Base-by-base conservation (phyloP, 2,329 filamentous ascomycete genomes). In the Lachnellula arida region DNA sequence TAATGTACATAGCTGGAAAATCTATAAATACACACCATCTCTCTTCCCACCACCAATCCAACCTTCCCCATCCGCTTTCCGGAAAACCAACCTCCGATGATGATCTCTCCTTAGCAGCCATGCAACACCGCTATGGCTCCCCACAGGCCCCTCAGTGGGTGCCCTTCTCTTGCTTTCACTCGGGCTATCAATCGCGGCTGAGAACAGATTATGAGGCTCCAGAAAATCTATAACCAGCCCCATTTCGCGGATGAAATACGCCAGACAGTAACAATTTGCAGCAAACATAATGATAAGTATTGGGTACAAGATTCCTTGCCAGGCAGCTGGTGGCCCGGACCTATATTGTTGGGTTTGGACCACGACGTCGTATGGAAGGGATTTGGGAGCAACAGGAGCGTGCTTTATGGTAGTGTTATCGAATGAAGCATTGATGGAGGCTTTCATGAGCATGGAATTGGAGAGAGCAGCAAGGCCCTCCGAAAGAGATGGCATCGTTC, bases 321-420 rank as follows among this genome's bases (percentile, higher is more conserved):
- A 56, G 1, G 23, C 12, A 19, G 35, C 49, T 7, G 49, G 54
- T 4, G 54, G 54, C 2, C 54, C 54, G 9, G 54, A 56, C 4
- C 49, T 44, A 28, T 49, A 56, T 44, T 56, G 54, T 19, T 56
- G 54, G 3, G 43, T 52, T 49, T 56, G 54, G 5, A 56, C 44
- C 5, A 52, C 1, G 7, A 46, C 47, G n/a, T 51, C 17, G 22
- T 35, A 52, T 8, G 49, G 54, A 8, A 32, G 19, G 15, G 14
- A 2, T 11, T 8, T 25, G 3, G 49, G 9, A 9, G 34, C 8
- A 19, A 17, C 35, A n/a, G 40, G 49, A 15, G 49, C 14, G 37
- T 34, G 12, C 4, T 44, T 37, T 5, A 55, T 22, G 9, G 15
- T 46, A 25, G 32, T 49, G 17, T 37, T 37, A 28, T 49, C 43